Evolutionary conservation across 2,329 filamentous ascomycete species (phyloP), one percentile per base, ranked within the genome.

Genomic region (Microdochium trichocladiopsis): DNA sequence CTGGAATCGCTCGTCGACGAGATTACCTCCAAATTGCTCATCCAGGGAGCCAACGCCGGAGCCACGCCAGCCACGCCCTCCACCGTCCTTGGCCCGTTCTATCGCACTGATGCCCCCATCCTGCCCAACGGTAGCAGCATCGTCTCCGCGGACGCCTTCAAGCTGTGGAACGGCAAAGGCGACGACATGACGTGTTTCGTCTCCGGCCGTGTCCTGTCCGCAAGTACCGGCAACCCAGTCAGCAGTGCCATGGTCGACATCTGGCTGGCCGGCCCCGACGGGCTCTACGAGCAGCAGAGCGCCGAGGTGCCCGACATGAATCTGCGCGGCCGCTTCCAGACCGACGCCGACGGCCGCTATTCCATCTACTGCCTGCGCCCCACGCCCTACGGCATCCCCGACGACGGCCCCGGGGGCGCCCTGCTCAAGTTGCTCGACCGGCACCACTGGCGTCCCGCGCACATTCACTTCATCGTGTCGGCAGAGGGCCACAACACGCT

Each of bases 71-170:
- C 83, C 11, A 94, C 89, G 4, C 81, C 88, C 2, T 88, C 87
- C 3, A 84, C 90, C 41, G 90, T 95, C 58, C 79, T 95, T 0
- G 90, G 90, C 0, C 90, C 90, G 1, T 95, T 95, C 72, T 95
- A 88, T 81, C 80, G 88, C 5, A 77, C 82, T 45, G 79, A 91
- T 59, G 83, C 89, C 0, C 89, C 90, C 4, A 71, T 79, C 53
- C 79, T 85, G 48, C 70, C 82, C n/a, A 87, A 87, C 63, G 90
- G 87, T 49, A 79, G 76, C 47, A 84, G 75, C 60, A 89, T 94
- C 56, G 75, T 84, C 21, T 72, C 71, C 52, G 66, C 77, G 56
- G 74, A 72, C 56, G 78, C 79, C 5, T 53, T 68, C 33, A 50
- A 57, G 37, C 51, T 51, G 1, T 64, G 61, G 50, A 72, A 74